Base-by-base conservation (phyloP, 129 eudicot species). In the Oenanthe sinensis region DNA sequence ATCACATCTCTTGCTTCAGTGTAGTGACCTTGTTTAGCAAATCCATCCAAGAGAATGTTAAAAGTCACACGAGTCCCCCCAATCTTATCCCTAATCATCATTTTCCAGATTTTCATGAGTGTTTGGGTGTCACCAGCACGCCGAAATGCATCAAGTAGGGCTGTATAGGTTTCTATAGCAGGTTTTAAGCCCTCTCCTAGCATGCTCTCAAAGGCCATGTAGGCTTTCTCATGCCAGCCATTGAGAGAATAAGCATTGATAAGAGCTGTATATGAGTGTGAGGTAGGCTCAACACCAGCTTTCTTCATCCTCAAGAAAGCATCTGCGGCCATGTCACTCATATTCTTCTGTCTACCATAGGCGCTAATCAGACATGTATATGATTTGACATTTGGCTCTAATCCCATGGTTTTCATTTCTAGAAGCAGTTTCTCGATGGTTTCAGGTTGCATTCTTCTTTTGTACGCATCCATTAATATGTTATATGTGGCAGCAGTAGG, bases 151-250 rank as follows among this genome's bases (percentile, higher is more conserved):
- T 91, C 97, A 14, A 95, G 89, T 36, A 95, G 84, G 39, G 98
- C 90, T 8, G 97, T 95, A 83, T 91, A 95, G 6, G 98, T 95
- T 85, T 95, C 92, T 22, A 91, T 82, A 6, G 96, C 85, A 15
- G 98, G 97, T 78, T 79, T 86, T 76, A 95, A 54, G 63, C 91
- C 91, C 80, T 95, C 97, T 58, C 85, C 80, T 69, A 82, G 85
- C 98, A 95, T 95, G 79, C 87, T 84, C 72, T 95, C 88, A 75
- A 91, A 95, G 37, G 97, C 83, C 44, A 81, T 47, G 14, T 88
- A 90, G 30, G 98, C 98, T 83, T 95, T 91, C 83, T 91, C 94
- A 50, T 91, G 97, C 96, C 94, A 91, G 33, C 96, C 96, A 55
- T 80, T 67, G 20, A 88, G 78, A 28, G 98, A 90, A 83, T 90